phyloP scores from a whole-genome alignment of 2,329 filamentous ascomycete genomes.

The Fusarium paranaense region DNA sequence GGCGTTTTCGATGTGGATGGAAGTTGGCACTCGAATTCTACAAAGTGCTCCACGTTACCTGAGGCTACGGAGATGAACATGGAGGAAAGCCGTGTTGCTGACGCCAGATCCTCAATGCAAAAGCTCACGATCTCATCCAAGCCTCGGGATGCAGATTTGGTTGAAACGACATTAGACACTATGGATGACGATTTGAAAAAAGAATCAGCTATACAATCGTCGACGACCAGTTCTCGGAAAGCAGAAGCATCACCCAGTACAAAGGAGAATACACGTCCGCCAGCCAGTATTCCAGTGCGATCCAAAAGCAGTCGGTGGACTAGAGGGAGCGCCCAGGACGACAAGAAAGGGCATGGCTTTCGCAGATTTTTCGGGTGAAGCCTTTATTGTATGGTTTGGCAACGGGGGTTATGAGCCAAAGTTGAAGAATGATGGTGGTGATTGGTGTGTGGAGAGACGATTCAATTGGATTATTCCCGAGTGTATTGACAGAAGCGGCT shows the following conservation, averaged over 20 bases:
- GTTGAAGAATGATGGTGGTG: neutral
- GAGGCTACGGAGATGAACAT: conserved; percentile 15
- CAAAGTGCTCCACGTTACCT: conserved; percentile 15
- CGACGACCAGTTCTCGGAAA: conserved; percentile 14
- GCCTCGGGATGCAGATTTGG: conserved; percentile 13
- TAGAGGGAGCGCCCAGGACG: conserved; percentile 39
- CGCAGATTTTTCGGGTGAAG: conserved; percentile 59
- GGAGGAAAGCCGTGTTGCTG: neutral
- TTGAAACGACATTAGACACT: conserved; percentile 2
- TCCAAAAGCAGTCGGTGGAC: conserved; percentile 53
- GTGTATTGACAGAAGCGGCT: neutral
- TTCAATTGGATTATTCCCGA: neutral
- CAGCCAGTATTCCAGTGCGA: neutral
- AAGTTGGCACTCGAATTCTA: conserved; percentile 21
- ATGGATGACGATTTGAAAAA: neutral
- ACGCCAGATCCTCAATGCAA: conserved; percentile 4
- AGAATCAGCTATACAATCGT: conserved; percentile 1
- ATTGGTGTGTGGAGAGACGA: neutral
- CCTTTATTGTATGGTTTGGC: neutral
- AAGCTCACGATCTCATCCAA: conserved; percentile 13
- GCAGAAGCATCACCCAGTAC: neutral
- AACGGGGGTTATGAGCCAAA: neutral
- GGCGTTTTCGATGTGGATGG: conserved; percentile 7
- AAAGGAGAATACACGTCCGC: conserved; percentile 26
- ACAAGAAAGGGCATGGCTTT: conserved; percentile 50